phyloP scores from a whole-genome alignment of 495 filamentous ascomycete genomes.

The Penicillium diatomitis region DNA sequence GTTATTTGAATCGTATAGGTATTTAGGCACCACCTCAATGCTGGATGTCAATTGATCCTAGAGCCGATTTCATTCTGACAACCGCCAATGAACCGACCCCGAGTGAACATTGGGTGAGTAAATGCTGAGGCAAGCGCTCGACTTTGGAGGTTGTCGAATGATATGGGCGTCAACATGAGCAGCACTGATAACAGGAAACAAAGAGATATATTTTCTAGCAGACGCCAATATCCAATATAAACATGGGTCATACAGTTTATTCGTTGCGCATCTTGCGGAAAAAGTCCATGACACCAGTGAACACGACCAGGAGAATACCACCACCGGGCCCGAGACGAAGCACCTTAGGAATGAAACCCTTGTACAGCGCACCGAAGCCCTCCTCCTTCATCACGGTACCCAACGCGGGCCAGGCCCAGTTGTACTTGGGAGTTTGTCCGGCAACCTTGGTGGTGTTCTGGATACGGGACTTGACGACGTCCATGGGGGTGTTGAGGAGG shows the following conservation, averaged over 20 bases:
- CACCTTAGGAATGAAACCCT: conserved; percentile 96
- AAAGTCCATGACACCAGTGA: conserved; percentile 89
- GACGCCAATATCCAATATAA: background rate
- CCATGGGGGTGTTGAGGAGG: conserved; percentile 90
- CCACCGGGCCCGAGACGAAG: conserved; percentile 79
- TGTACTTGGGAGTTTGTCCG: conserved; percentile 82
- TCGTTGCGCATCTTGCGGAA: conserved; percentile 50
- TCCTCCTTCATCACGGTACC: conserved; percentile 86
- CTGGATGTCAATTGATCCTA: no score
- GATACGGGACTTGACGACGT: conserved; percentile 95
- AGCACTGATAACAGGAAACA: no score
- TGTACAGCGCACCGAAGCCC: conserved; percentile 86
- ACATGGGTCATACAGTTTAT: conserved; percentile 1
- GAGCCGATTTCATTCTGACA: no score
- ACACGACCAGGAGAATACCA: conserved; percentile 87
- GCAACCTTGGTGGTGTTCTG: conserved; percentile 81
- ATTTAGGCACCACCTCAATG: no score
- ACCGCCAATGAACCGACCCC: no score
- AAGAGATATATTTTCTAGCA: background rate
- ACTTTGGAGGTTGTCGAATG: no score
- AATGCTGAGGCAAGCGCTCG: no score
- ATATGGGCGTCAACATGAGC: no score
- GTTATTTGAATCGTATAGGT: no score
- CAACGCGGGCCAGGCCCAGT: conserved; percentile 89
- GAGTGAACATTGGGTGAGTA: no score